Percentiles rank a stretch among this genome's conserved stretches.
Evolutionary conservation across 257 asterid species (phyloP).

Genomic region (Solanum neorickii): DNA sequence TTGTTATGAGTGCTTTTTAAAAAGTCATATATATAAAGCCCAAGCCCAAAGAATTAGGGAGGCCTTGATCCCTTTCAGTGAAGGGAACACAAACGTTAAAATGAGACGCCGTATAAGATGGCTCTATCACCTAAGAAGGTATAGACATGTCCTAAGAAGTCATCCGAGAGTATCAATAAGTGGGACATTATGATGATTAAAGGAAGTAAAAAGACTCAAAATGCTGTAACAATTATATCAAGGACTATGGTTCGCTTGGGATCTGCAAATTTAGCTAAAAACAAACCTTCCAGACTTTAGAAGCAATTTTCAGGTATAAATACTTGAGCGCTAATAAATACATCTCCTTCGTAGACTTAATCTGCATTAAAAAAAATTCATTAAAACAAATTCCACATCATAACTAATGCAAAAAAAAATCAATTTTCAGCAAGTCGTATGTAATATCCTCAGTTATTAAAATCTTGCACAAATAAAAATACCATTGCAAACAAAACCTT

Average conservation of each 20-base stretch:
- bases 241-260: neutral
- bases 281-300: slow-evolving; percentile 50
- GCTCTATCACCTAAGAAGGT: neutral
- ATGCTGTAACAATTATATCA: neutral
- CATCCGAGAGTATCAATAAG: neutral
- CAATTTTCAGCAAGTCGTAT: neutral
- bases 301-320: slow-evolving; percentile 48
- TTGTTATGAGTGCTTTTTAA: neutral
- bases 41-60: neutral
- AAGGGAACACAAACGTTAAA: neutral
- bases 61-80: neutral
- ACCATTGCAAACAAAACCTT: slow-evolving; percentile 23
- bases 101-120: neutral
- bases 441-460: neutral
- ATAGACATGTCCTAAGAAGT: neutral
- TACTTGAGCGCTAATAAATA: slow-evolving; percentile 52
- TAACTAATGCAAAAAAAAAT: neutral
- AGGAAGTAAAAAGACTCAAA: neutral
- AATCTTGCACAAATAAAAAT: neutral
- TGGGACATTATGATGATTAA: neutral
- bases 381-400: neutral
- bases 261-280: neutral
- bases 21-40: neutral
- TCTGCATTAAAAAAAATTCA: slow-evolving; percentile 35
- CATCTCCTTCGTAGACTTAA: slow-evolving; percentile 66